phyloP scores from a whole-genome alignment of 495 filamentous ascomycete species.

The Neurospora sp. region DNA sequence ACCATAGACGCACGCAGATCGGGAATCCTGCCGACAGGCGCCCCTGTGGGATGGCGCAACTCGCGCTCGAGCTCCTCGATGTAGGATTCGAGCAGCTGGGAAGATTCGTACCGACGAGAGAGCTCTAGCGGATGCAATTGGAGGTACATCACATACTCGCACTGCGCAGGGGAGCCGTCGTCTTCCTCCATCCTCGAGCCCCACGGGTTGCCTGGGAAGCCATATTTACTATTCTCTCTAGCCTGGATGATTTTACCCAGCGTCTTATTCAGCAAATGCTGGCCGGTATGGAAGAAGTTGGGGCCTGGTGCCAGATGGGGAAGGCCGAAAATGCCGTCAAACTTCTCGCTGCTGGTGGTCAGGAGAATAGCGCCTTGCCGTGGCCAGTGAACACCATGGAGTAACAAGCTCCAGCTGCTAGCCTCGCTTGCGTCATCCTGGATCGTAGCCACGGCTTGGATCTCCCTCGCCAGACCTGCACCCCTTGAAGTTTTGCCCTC shows the following conservation, averaged over 20 bases:
- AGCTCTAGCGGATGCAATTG: constrained; percentile 62
- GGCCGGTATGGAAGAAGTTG: constrained; percentile 56
- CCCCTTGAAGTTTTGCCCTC: constrained; percentile 5
- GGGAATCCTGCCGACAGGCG: constrained; percentile 57
- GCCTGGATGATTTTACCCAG: constrained; percentile 55
- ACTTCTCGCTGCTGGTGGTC: constrained; percentile 86
- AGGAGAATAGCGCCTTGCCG: constrained; percentile 64
- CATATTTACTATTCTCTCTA: constrained; percentile 41
- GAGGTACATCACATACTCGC: constrained; percentile 80
- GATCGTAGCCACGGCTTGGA: constrained; percentile 55
- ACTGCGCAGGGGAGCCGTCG: constrained; percentile 58
- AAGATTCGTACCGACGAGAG: constrained; percentile 24
- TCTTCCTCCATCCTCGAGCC: constrained; percentile 49
- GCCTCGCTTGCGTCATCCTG: constrained; percentile 58
- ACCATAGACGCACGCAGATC: constrained; percentile 71
- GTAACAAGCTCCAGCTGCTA: constrained; percentile 60
- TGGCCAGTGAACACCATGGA: constrained; percentile 79
- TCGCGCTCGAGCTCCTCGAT: constrained; percentile 72
- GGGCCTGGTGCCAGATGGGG: constrained; percentile 68
- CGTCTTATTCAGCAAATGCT: constrained; percentile 59
- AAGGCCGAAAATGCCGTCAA: constrained; percentile 75
- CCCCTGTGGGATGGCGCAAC: constrained; percentile 74
- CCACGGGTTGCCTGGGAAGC: constrained; percentile 44
- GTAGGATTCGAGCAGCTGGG: constrained; percentile 16
- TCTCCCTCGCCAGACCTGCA: constrained; percentile 40